phyloP scores from a whole-genome alignment of 2,329 filamentous ascomycete genomes.

The Rutstroemia sp. region DNA sequence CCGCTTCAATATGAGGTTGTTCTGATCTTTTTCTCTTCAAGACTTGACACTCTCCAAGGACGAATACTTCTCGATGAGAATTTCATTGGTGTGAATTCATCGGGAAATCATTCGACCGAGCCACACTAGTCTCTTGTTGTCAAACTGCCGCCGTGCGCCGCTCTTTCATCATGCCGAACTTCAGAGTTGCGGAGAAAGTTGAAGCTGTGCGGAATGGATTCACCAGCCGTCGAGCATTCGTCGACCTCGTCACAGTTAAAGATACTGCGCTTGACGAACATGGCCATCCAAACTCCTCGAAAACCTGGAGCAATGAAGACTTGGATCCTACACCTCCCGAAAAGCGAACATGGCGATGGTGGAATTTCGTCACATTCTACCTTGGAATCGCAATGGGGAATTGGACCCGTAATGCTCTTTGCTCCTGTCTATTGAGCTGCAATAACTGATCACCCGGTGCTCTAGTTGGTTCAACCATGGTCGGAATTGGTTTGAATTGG shows the following conservation, averaged over 20 bases:
- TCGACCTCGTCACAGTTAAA: slow-evolving; percentile 17
- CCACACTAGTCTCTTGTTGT: too few relatives aligned
- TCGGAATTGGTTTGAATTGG: slow-evolving; percentile 38
- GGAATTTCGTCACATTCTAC: slow-evolving; percentile 35
- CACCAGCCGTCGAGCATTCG: slow-evolving; percentile 16
- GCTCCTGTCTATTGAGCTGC: background rate
- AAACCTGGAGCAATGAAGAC: slow-evolving; percentile 27
- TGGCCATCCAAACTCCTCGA: slow-evolving; percentile 13
- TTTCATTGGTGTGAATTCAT: too few relatives aligned
- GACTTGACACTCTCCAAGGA: background rate
- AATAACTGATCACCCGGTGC: background rate
- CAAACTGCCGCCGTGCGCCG: slow-evolving; percentile 5
- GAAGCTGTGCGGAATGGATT: slow-evolving; percentile 19
- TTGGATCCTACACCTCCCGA: slow-evolving; percentile 24
- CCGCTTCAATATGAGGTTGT: background rate
- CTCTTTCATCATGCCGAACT: slow-evolving; percentile 1
- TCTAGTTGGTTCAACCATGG: slow-evolving; percentile 31
- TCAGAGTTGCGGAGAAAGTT: slow-evolving; percentile 11
- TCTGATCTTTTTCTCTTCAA: background rate
- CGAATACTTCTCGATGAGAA: background rate
- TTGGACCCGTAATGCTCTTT: slow-evolving; percentile 27
- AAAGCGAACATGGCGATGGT: slow-evolving; percentile 27
- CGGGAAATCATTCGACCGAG: too few relatives aligned
- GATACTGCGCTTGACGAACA: slow-evolving; percentile 22
- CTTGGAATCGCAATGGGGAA: slow-evolving; percentile 36